phyloP scores from a whole-genome alignment of 2,329 filamentous ascomycete genomes.

The Raffaelea albimanens region DNA sequence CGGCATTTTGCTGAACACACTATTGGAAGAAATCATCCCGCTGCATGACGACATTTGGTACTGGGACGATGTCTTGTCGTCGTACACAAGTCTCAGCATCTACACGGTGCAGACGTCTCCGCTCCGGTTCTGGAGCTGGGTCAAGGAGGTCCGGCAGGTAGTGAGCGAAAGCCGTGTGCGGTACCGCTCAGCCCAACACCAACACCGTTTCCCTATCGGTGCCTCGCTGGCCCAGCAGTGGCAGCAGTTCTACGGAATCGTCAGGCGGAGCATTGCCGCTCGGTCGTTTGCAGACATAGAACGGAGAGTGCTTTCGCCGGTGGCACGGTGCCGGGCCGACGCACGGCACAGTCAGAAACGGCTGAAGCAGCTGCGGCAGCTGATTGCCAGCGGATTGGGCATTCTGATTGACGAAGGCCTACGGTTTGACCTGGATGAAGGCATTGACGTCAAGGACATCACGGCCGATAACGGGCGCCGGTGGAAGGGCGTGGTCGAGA shows the following conservation, averaged over 20 bases:
- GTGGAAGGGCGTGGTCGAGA: conserved; percentile 65
- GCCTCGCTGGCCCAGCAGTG: conserved; percentile 40
- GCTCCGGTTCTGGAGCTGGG: conserved; percentile 61
- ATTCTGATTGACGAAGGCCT: conserved; percentile 81
- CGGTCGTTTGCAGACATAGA: conserved; percentile 63
- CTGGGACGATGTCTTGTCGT: conserved; percentile 82
- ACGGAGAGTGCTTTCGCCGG: conserved; percentile 63
- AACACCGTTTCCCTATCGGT: conserved; percentile 11
- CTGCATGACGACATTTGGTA: conserved; percentile 87
- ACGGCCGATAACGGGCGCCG: conserved; percentile 32
- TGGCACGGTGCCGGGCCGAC: conserved; percentile 66
- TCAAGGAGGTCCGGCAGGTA: conserved; percentile 44
- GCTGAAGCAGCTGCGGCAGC: conserved; percentile 63
- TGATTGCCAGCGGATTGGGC: conserved; percentile 79
- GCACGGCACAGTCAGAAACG: conserved; percentile 64
- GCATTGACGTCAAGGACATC: conserved; percentile 28
- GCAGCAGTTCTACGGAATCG: conserved; percentile 69
- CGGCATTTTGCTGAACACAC: conserved; percentile 64
- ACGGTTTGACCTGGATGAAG: conserved; percentile 45
- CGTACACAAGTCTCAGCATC: conserved; percentile 66
- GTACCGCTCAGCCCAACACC: conserved; percentile 23
- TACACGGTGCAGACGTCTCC: conserved; percentile 86
- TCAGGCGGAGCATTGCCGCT: conserved; percentile 65
- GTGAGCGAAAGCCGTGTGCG: conserved; percentile 50
- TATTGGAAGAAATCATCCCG: conserved; percentile 75